Evolutionary conservation across 306 rosid genomes (phyloP), one percentile per base, ranked within the genome.

Genomic region (Fragaria nilgerrensis): DNA sequence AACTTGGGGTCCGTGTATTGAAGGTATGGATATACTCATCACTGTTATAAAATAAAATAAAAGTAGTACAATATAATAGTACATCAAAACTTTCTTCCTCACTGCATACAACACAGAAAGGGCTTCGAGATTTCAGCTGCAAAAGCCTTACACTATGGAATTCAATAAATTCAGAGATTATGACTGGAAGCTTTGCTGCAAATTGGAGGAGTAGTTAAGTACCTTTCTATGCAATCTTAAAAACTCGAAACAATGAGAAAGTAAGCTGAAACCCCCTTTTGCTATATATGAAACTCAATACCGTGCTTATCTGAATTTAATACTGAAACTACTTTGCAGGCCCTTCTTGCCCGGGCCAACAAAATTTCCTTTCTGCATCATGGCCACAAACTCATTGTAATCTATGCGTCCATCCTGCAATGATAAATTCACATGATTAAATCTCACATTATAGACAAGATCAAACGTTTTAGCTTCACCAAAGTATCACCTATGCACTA

Each of bases 321-420:
- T 85, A 86, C 97, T 90, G 87, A 91, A 90, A 70, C 80, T 89
- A 59, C 78, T 77, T 81, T 95, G 97, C 25, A 92, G 75, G 36
- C 93, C 92, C 79, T 88, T 95, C 79, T 85, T 91, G 44, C 88
- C 91, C 41, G 75, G 78, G 55, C 83, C 84, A 15, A 79, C 86
- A 61, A 84, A 82, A 73, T 90, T 88, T 81, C 97, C 97, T 73
- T 91, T 90, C 58, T 92, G 99, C 99, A 95, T 95, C 99, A 95
- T 95, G 65, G 97, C 96, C 81, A 89, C 99, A 74, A 95, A 95
- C 80, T 92, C 99, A 44, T 95, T 95, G 80, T 95, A 95, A 78
- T 95, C 99, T 79, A 95, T 95, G 63, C 86, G 84, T 45, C 99
- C 99, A 64, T 95, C 99, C 99, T 95, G 96, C 85, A 23, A 75